Base-by-base conservation (phyloP, 148 eudicot species). In the Linanthus parryae region DNA sequence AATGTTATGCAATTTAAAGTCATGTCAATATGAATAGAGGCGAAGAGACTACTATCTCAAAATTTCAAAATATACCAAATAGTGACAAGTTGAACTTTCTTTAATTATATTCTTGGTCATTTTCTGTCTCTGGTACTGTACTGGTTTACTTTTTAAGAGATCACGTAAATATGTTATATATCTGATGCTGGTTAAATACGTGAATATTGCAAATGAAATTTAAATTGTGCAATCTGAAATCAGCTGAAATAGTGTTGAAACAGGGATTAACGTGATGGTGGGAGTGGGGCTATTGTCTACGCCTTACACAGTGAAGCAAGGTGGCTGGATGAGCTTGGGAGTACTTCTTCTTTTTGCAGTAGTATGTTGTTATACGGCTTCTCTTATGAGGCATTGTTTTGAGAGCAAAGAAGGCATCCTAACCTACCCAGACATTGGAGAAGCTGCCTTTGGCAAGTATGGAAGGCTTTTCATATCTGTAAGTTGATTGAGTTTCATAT, bases 361-460 rank as follows among this genome's bases (percentile, higher is more conserved):
- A 5, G 29, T 92, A 46, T 84, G 94, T 63, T 87, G 84, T 62
- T 92, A 78, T 62, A 87, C 98, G 12, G 90, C 94, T 62, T 65
- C 69, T 52, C 94, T 92, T 30, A 87, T 92, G 98, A 75, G 78
- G 63, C 19, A 67, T 51, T 87, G 98, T 67, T 77, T 92, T 27
- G 98, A 87, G 71, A 87, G 83, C 68, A 71, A 50, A 44, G 75
- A 76, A 30, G 94, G 81, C 26, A 80, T 92, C 33, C 28, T 77
- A 54, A 73, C 76, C 23, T 92, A 76, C 52, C 94, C 98, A 3
- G 98, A 92, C 54, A 66, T 92, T 23, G 98, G 98, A 61, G 94
- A 92, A 77, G 98, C 98, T 35, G 98, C 98, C n/a, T 92, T 87
- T 62, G 98, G 98, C 37, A 87, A 64, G 72, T 77, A 56, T 42